These are phyloP conservation scores for Uronychia binucleata DNA, from an alignment of 73 alveolate species.

Conservation along the genomic window DNA sequence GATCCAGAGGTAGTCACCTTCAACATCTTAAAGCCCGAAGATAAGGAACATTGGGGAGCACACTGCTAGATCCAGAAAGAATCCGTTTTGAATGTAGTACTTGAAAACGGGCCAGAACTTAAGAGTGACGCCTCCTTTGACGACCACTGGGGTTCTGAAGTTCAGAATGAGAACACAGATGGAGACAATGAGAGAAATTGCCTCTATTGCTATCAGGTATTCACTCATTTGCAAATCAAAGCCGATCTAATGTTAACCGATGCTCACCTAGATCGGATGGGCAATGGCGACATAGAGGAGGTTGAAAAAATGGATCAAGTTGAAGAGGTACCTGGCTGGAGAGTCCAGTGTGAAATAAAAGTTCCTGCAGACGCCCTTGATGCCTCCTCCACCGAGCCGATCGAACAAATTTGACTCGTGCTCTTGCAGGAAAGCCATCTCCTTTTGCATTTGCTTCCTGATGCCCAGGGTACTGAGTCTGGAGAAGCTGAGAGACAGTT, in stretches of 20 bases:
- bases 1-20: not conserved
- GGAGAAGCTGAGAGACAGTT: not conserved
- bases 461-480: not conserved
- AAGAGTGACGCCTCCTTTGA: constrained; percentile 48
- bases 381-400: not conserved
- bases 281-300: constrained; percentile 42
- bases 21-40: constrained; percentile 10
- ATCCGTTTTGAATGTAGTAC: constrained; percentile 36
- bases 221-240: constrained; percentile 19
- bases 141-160: constrained; percentile 42
- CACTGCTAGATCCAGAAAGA: constrained; percentile 53
- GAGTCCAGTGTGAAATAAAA: not conserved
- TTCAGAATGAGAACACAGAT: constrained; percentile 27
- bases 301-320: not conserved
- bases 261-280: constrained; percentile 25
- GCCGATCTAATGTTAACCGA: constrained; percentile 15
- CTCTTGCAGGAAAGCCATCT: not conserved
- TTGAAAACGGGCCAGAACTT: constrained; percentile 13
- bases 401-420: not conserved
- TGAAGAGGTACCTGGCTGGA: not conserved
- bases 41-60: constrained; percentile 57
- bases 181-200: constrained; percentile 19
- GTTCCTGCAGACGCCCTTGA: not conserved
- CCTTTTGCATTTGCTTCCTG: not conserved
- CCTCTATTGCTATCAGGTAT: constrained; percentile 20